Percentiles rank a stretch among this genome's conserved stretches.
Conservation (phyloP, 805 yeast genomes). For the Metschnikowia gruessii region DNA sequence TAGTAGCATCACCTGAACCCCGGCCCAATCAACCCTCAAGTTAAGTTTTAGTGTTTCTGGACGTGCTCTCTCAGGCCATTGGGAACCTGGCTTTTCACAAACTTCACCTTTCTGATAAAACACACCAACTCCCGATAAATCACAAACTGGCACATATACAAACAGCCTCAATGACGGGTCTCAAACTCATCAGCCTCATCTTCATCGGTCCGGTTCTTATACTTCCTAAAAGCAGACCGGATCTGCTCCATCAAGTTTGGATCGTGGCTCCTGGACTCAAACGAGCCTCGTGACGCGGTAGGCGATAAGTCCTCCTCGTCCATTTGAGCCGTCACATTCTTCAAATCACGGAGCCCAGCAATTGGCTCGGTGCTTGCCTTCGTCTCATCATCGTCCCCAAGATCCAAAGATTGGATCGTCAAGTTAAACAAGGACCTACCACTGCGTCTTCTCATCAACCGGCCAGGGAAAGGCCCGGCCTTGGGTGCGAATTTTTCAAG, state of each 20-base stretch:
- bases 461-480: constrained; percentile 50
- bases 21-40: too few species aligned
- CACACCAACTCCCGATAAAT: too few species aligned
- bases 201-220: constrained; percentile 25
- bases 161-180: constrained; percentile 34
- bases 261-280: constrained; percentile 30
- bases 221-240: constrained; percentile 35
- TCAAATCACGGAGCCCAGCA: constrained; percentile 17
- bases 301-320: constrained; percentile 21
- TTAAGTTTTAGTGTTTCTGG: too few species aligned
- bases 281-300: constrained; percentile 25
- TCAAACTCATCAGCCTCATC: constrained; percentile 50
- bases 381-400: constrained; percentile 57
- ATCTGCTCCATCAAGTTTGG: constrained; percentile 36
- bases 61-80: too few species aligned
- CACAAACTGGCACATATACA: too few species aligned
- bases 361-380: constrained; percentile 19
- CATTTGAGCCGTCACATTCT: constrained; percentile 23
- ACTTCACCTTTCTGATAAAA: too few species aligned
- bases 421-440: constrained; percentile 70
- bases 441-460: constrained; percentile 61
- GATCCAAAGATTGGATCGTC: constrained; percentile 63
- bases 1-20: too few species aligned
- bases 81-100: too few species aligned
- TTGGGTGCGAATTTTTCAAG: constrained; percentile 43